Evolutionary conservation across 1,284 basidiomycete species (phyloP).

Genomic region (Fomitopsis pinicola): DNA sequence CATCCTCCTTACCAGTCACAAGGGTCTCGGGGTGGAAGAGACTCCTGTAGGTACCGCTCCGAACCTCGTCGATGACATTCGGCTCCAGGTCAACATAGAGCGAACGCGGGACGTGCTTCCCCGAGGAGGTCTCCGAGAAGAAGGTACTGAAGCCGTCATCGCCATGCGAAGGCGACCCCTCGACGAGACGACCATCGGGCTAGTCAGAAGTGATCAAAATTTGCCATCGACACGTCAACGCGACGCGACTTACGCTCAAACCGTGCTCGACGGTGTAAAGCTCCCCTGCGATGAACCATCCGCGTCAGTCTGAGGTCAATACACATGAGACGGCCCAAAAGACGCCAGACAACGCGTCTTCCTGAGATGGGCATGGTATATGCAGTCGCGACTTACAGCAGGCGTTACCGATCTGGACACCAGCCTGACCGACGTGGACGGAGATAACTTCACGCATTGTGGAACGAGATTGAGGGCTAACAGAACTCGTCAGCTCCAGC

Average conservation of each 20-base stretch:
- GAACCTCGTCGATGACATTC: constrained; percentile 97
- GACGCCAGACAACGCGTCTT: constrained; percentile 25
- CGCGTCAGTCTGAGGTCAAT: constrained; percentile 30
- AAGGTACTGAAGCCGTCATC: constrained; percentile 98
- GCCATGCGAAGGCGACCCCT: constrained; percentile 67
- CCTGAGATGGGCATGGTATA: constrained; percentile 1
- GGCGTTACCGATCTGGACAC: constrained; percentile 96
- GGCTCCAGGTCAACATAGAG: constrained; percentile 98
- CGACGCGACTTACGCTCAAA: constrained; percentile 68
- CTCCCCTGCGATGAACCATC: constrained; percentile 45
- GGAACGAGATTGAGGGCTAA: constrained; percentile 14
- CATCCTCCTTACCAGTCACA: constrained; percentile 98
- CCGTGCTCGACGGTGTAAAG: constrained; percentile 97
- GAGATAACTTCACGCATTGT: constrained; percentile 91
- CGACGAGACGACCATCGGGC: constrained; percentile 89
- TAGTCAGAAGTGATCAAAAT: constrained; percentile 26
- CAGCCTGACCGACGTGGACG: constrained; percentile 92
- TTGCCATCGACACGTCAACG: constrained; percentile 6
- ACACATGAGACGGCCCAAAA: neutral
- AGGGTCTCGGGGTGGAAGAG: constrained; percentile 99
- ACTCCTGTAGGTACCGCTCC: constrained; percentile 90
- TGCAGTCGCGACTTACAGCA: constrained; percentile 65
- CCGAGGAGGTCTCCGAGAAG: constrained; percentile 89
- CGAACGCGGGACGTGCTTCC: constrained; percentile 97
- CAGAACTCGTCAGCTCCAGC: neutral